Evolutionary conservation across 768 basidiomycete genomes (phyloP), one percentile per base, ranked within the genome.

Genomic region (Floccularia luteovirens): DNA sequence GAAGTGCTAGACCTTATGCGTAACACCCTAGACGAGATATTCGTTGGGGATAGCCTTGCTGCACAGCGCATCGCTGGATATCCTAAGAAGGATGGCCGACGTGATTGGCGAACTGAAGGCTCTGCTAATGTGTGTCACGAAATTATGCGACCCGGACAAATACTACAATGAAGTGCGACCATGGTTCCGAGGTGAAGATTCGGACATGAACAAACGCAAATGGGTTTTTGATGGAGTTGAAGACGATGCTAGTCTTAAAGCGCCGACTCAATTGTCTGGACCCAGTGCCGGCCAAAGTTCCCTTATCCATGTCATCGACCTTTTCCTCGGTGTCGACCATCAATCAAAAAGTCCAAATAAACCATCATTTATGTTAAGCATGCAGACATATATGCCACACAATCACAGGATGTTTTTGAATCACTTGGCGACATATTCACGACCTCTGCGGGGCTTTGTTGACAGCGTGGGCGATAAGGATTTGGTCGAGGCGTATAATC

Each of bases 1-100:
- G 75, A 82, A 39, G 86, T 85, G 1, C 76, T 97, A 16, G 74
- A 82, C 35, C 66, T 94, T 39, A 94, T 98, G 90, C 79, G 84
- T 2, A 65, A 75, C 5, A 87, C 80, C 5, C 81, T 94, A 75
- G 90, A 97, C 63, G 93, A 98, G 55, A 74, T 82, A 32, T 94
- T 93, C 63, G 75, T 96, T 24, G 76, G 75, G 2, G 82, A 89
- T 49, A 69, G 63, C 36, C 72, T 79, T 11, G 80, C 83, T 19
- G 64, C 79, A 31, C 72, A 67, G 4, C 85, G 89, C 6, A 77
- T 77, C 31, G 74, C 77, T 2, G 50, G 59, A 11, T 92, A 85
- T 60, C 79, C n/a, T 98, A 31, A 53, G 57, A 35, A 64, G 65
- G 5, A 74, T 97, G 35, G 73, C 81, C 1, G 45, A 34, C 12